Percentiles rank a stretch among this genome's conserved stretches.
Evolutionary conservation across 768 basidiomycete species (phyloP).

Genomic region (Phanerochaete carnosa): DNA sequence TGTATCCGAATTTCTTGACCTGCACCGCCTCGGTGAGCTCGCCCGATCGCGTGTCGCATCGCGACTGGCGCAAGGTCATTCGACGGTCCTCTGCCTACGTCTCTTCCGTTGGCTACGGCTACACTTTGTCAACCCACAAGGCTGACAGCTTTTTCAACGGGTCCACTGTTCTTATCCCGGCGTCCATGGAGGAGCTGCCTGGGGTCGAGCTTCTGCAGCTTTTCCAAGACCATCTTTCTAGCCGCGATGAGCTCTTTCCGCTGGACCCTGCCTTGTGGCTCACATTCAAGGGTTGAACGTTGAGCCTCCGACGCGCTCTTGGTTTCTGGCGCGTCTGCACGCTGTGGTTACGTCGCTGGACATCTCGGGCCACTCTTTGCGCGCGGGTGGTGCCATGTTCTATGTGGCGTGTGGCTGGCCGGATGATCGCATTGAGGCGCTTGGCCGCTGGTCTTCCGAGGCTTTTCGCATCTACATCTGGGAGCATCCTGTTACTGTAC

Average conservation of each 20-base stretch:
- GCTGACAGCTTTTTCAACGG: slow-evolving; percentile 28
- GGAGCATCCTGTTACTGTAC: slow-evolving; percentile 35
- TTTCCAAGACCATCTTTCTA: slow-evolving; percentile 22
- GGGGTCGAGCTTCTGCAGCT: not conserved
- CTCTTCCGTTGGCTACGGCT: not conserved
- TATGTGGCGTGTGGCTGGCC: slow-evolving; percentile 30
- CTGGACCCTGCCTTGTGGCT: slow-evolving; percentile 34
- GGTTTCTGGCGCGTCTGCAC: slow-evolving; percentile 31
- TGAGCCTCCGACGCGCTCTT: slow-evolving; percentile 29
- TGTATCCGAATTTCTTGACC: slow-evolving; percentile 19
- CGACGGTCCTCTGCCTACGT: slow-evolving; percentile 11
- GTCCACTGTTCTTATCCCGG: slow-evolving; percentile 1
- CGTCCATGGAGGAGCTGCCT: not conserved
- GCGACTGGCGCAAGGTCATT: slow-evolving; percentile 18
- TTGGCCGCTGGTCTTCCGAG: slow-evolving; percentile 37
- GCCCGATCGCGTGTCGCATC: slow-evolving; percentile 14
- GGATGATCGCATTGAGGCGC: slow-evolving; percentile 31
- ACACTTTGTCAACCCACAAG: slow-evolving; percentile 36
- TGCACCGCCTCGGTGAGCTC: slow-evolving; percentile 28
- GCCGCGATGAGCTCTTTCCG: slow-evolving; percentile 24
- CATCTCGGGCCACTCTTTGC: slow-evolving; percentile 35
- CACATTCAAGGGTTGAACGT: slow-evolving; percentile 23
- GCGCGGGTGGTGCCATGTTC: slow-evolving; percentile 39
- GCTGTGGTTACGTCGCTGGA: slow-evolving; percentile 18
- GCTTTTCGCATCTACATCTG: slow-evolving; percentile 37